Evolutionary conservation across 2,329 filamentous ascomycete genomes (phyloP), one percentile per base, ranked within the genome.

Genomic region (Hymenoscyphus fructigenus): DNA sequence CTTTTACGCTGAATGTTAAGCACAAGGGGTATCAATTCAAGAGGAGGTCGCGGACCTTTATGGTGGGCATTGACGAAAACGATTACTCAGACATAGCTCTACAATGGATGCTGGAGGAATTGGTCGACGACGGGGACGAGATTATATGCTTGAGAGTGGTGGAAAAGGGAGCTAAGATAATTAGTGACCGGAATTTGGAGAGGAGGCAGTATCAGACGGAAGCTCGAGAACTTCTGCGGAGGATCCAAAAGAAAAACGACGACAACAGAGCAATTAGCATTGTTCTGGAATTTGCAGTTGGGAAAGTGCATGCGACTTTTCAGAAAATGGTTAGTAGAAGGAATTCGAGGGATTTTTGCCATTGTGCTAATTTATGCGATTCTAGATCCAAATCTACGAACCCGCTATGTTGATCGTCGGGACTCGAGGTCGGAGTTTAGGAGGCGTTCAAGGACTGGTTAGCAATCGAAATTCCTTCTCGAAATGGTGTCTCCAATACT

Each of bases 121-220:
- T 92, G 61, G 88, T 91, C n/a, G 89, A 91, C 71, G 89, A 91
- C 75, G 89, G 89, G 3, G 89, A 92, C 71, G 88, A 91, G 75
- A 88, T 92, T 64, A 88, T 92, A 34, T 92, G 89, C 75, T 77
- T 92, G 60, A 81, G 88, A 62, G 89, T 91, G 1, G 84, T 92
- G 28, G 89, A 91, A 71, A 90, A 89, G 74, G 88, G 91, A 72
- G 85, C 86, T 60, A 87, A 85, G 69, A 85, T 90, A 67, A 85
- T 85, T 47, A 85, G 81, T 64, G 86, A 88, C 66, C 77, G 79
- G 12, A 84, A 81, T 61, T 78, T 88, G 10, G 84, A 88, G 69
- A 81, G 82, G 66, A 83, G 83, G n/a, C 80, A 82, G 63, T 91
- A 91, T 73, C 83, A 86, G 36, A 79, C 83, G 57, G 88, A 91